A percentile compares a stretch with the other conserved stretches of the same genome.
Evolutionary conservation across 2,329 filamentous ascomycete species (phyloP).

Genomic region (Diaporthe sp.): DNA sequence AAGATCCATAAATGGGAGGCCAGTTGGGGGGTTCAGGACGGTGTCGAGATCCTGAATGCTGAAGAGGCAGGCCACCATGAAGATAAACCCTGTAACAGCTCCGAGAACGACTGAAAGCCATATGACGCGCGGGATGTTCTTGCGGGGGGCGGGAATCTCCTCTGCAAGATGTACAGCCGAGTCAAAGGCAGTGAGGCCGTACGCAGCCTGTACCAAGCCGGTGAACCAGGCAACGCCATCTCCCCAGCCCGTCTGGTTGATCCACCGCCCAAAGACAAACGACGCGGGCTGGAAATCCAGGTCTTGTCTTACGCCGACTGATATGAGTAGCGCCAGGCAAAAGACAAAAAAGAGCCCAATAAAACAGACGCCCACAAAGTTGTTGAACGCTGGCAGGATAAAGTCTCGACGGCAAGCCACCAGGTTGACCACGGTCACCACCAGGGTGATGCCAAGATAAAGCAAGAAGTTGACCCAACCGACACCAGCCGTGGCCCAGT

Average conservation of each 20-base stretch:
- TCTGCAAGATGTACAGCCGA: conserved; percentile 18
- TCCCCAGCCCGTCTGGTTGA: conserved; percentile 3
- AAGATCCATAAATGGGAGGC: neutral
- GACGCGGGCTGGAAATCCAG: conserved; percentile 1
- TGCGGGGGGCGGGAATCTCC: conserved; percentile 9
- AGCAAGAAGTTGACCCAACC: conserved; percentile 13
- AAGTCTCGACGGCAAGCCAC: conserved; percentile 2
- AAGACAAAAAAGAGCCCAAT: neutral
- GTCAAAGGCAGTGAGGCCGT: neutral
- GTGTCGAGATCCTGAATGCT: conserved; percentile 14
- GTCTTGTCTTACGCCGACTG: neutral
- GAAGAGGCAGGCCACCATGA: conserved; percentile 9
- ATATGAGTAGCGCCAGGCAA: neutral
- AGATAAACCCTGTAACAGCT: conserved; percentile 1
- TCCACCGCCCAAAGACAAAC: conserved; percentile 6
- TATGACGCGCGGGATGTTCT: conserved; percentile 4
- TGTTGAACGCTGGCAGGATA: conserved; percentile 6
- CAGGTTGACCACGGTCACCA: neutral
- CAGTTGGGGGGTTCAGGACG: neutral
- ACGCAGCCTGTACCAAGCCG: conserved; percentile 5
- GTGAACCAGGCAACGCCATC: conserved; percentile 17
- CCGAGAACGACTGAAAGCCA: conserved; percentile 32
- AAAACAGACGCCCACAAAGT: conserved; percentile 6
- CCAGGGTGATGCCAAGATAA: neutral
- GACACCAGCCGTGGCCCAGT: neutral